Base-by-base conservation (phyloP, 2,329 filamentous ascomycete species). In the Trichophyton schoenleinii region DNA sequence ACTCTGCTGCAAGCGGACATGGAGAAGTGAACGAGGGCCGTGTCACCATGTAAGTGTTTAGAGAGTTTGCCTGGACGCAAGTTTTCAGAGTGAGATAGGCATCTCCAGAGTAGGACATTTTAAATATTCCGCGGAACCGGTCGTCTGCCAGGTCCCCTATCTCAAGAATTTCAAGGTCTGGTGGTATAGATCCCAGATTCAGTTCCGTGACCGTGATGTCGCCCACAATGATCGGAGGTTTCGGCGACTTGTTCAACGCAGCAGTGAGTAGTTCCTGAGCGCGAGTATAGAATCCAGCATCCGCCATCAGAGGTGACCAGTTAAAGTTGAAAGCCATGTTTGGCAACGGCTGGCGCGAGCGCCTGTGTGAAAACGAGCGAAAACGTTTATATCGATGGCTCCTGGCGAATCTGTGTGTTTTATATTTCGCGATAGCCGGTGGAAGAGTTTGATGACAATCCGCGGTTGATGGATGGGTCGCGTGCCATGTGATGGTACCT, bases 241-340 rank as follows among this genome's bases (percentile, higher is more conserved):
- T 97, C 44, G 92, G 91, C 60, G 89, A 94, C 78, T 97, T 97
- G 82, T 99, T 99, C 70, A 99, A 81, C 41, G 94, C 94, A 62
- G 89, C 87, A 28, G 94, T 99, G 69, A 99, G 83, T 74, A 97
- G 88, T 73, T 97, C 91, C 74, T 91, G 88, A 59, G 94, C 92
- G 68, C 91, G 87, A 73, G 88, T 84, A 77, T 92, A 92, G 76
- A 94, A 94, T 68, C 86, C 84, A 70, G 89, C 92, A 79, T 97
- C 94, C 72, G 92, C 92, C 78, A 95, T 94, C 67, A 99, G 83
- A 72, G 94, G 94, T 83, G 91, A 96, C 94, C 94, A 99, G 89
- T 97, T 97, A 88, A 99, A 99, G 81, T 97, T 97, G 88, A 99
- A 99, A 68, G 94, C 94, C 94, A 99, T 99, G 77, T 65, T 68